A percentile compares a stretch with the other conserved stretches of the same genome.
These are phyloP conservation scores for Hanseniaspora lachancei DNA, from an alignment of 805 yeast species.

Conservation along the genomic window DNA sequence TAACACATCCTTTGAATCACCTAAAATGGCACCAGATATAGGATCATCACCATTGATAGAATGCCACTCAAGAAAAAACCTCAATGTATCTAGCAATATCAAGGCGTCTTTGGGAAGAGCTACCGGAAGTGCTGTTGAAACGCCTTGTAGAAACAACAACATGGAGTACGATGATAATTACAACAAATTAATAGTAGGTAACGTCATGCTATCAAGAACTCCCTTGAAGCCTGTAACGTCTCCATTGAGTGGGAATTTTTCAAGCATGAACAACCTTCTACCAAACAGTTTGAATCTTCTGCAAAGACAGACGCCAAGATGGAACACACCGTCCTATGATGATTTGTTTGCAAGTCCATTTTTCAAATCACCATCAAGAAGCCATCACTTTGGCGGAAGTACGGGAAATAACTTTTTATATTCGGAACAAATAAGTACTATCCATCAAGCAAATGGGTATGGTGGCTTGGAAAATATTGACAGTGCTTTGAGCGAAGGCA, in stretches of 20 bases:
- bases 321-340: slow-evolving; percentile 13
- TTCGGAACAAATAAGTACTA: background rate
- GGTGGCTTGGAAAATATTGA: background rate
- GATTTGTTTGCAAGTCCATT: slow-evolving; percentile 12
- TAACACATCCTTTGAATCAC: slow-evolving; percentile 13
- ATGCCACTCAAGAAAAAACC: background rate
- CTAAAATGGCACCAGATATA: background rate
- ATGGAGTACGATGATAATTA: slow-evolving; percentile 6
- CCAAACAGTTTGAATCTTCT: background rate
- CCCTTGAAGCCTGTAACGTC: slow-evolving; percentile 8
- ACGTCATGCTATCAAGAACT: slow-evolving; percentile 11
- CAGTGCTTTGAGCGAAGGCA: background rate
- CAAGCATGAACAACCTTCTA: background rate
- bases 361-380: slow-evolving; percentile 11
- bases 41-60: slow-evolving; percentile 9
- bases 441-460: background rate
- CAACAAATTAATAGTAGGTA: slow-evolving; percentile 5
- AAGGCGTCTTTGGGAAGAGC: slow-evolving; percentile 6
- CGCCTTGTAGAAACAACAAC: slow-evolving; percentile 2
- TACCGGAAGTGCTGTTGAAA: slow-evolving; percentile 1
- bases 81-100: background rate
- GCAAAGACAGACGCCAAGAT: slow-evolving; percentile 11
- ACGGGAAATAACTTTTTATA: background rate
- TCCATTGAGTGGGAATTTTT: background rate
- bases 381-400: background rate